Evolutionary conservation across 257 asterid species (phyloP), one percentile per base, ranked within the genome.

Genomic region (Nicotiana noctiflora): DNA sequence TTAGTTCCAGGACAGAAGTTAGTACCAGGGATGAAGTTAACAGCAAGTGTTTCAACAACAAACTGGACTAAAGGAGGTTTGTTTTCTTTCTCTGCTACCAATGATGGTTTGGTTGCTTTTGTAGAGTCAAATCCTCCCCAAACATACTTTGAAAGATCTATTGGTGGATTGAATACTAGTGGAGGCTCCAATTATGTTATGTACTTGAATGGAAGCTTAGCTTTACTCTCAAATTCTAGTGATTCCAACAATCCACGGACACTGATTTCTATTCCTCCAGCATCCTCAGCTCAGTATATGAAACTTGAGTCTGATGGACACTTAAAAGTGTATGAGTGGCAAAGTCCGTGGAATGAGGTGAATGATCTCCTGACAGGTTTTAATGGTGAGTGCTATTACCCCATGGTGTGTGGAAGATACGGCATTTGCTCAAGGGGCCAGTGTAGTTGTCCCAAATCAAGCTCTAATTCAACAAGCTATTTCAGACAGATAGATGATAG

Each of bases 171-270:
- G 14, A 82, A 81, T n/a, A 13, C 44, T 5, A 84, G 80, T 29
- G 66, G 64, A 37, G 85, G 81, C 51, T 60, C 81, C 13, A 86
- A 84, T 81, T 85, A 90, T 77, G 84, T 75, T 25, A 79, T 60
- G 89, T 85, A 81, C 62, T 78, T 51, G 62, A 88, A 90, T 81
- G 87, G 93, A 13, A 90, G 93, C 60, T 1, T 90, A 44, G 87
- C 77, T 37, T 72, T 88, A 1, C 80, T 80, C 18, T 32, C 85
- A 29, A 51, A 27, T 27, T 27, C 29, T 27, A 27, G 29, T 27
- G 29, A 63, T 80, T 86, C 86, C 3, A 80, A 62, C 6, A 2
- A 27, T 66, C 83, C 85, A 0, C 81, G 79, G 82, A 0, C 5
- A 0, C 27, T 15, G 0, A 49, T 85, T 29, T 0, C 37, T 25